These are phyloP conservation scores for Scheffersomyces illinoinensis DNA, from an alignment of 1,139 yeast species.

Conservation along the genomic window DNA sequence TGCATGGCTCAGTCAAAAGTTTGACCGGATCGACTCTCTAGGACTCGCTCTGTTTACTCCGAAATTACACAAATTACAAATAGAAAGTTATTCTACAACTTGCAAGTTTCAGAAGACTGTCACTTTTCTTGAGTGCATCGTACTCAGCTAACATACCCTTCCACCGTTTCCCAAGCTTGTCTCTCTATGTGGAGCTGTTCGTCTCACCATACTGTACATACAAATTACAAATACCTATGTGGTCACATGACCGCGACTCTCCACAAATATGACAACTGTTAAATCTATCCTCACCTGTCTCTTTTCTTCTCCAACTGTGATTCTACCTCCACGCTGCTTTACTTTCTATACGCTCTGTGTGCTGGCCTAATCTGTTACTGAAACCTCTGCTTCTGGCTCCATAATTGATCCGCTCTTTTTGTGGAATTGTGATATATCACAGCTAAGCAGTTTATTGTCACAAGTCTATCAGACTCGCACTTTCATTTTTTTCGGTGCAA, in stretches of 20 bases:
- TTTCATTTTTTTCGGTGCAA: neutral
- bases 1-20: neutral
- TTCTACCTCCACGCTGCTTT: neutral
- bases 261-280: neutral
- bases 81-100: neutral
- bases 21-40: neutral
- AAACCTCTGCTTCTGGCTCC: neutral
- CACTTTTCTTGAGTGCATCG: neutral
- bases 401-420: neutral
- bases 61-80: neutral
- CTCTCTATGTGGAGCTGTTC: neutral
- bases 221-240: too few relatives aligned
- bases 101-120: neutral
- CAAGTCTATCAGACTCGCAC: neutral
- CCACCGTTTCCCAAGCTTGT: neutral
- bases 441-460: neutral
- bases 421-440: neutral
- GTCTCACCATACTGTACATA: too few relatives aligned
- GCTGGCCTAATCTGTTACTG: neutral
- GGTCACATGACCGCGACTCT: neutral
- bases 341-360: neutral
- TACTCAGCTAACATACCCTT: neutral
- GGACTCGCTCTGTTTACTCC: neutral
- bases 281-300: neutral
- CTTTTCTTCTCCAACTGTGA: neutral